Base-by-base conservation (phyloP, 257 asterid genomes). In the Leonotis leonurus region DNA sequence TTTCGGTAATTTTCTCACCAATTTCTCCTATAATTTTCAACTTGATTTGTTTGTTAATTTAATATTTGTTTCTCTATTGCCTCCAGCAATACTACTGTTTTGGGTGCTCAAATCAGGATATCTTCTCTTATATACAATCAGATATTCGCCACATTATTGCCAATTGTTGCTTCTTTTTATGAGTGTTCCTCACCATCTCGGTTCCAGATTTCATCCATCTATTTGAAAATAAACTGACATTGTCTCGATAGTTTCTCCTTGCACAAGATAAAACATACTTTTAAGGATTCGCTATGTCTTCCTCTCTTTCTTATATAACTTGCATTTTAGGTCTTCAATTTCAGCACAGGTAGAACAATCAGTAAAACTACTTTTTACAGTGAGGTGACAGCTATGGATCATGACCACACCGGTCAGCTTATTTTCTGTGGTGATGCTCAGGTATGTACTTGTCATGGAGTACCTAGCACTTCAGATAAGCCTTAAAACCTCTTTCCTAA, bases 351-450 rank as follows among this genome's bases (percentile, higher is more conserved):
- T 53, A 87, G 97, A 83, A 67, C 85, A 57, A 78, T 93, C 71
- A 78, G 76, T 70, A 93, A 84, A 72, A 68, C 80, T 0, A 48
- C 50, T 55, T 78, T 87, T 32, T 94, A 84, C 68, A 78, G 92
- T 57, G 97, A 85, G 78, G 95, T 93, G 71, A 89, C 99, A 54
- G 95, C 99, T 40, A 81, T 93, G 95, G 99, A 93, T 78, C 96
- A 87, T 58, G 97, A 93, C 79, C 97, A 87, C 77, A 87, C 96
- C 1, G 99, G 99, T 72, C 96, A 83, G 68, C 88, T 93, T 70
- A 83, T 87, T 56, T 93, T 89, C 79, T 89, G 99, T 60, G 97
- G 99, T 12, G 99, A 89, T 63, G 74, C 88, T 67, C 94, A 87
- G 97, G 99, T 93, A 68, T 65, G 78, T 39, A 21, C 36, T 50